phyloP scores from a whole-genome alignment of 495 filamentous ascomycete genomes.

The Astrothelium subdiscretum region DNA sequence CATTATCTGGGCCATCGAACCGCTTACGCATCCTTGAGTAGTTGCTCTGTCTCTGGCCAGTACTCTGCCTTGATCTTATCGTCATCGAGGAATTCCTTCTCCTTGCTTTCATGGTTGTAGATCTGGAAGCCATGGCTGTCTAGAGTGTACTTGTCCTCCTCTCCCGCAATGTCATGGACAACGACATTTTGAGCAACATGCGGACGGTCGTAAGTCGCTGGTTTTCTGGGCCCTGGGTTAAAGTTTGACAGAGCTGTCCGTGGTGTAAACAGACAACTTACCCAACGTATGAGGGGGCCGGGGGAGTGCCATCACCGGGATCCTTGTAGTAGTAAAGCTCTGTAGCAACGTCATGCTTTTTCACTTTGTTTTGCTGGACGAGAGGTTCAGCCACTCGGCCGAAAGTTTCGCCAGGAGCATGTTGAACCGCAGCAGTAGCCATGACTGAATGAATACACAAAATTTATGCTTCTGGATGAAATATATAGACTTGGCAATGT shows the following conservation, averaged over 20 bases:
- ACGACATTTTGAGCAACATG: conserved; percentile 23
- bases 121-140: conserved; percentile 12
- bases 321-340: conserved; percentile 7
- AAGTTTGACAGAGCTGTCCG: not conserved
- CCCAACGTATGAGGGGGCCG: conserved; percentile 4
- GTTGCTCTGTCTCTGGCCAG: conserved; percentile 54
- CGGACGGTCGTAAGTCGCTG: conserved; percentile 41
- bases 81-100: conserved; percentile 41
- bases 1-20: not conserved
- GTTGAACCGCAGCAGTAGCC: conserved; percentile 35
- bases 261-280: not conserved
- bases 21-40: conserved; percentile 49
- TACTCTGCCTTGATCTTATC: conserved; percentile 54
- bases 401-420: conserved; percentile 8
- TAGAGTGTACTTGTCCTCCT: conserved; percentile 6
- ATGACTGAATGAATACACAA: conserved; percentile 10
- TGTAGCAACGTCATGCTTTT: conserved; percentile 4
- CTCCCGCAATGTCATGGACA: conserved; percentile 7
- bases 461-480: not conserved
- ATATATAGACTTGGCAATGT: not conserved
- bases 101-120: conserved; percentile 12
- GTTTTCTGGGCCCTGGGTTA: conserved; percentile 14
- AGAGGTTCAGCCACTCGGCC: conserved; percentile 4
- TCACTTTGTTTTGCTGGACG: not conserved
- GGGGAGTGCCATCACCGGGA: conserved; percentile 2